Evolutionary conservation across 2,329 filamentous ascomycete genomes (phyloP), one percentile per base, ranked within the genome.

Genomic region (Leptosphaerulina australis): DNA sequence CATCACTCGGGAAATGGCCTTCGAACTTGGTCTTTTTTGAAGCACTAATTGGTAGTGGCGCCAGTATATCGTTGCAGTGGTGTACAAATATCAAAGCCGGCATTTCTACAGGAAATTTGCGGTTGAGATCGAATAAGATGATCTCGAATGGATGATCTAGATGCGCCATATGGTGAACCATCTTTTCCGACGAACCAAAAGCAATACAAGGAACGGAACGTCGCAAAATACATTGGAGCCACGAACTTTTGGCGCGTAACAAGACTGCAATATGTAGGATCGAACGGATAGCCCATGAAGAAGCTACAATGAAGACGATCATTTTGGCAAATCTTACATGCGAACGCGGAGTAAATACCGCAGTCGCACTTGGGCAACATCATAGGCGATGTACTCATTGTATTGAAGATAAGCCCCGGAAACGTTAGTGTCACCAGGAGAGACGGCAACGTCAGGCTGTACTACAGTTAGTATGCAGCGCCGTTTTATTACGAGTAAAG

Each of bases 301-400:
- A n/a, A 5, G 26, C 11, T 29, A 6, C 15, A 14, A 7, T 29
- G 26, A 14, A 4, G 12, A 29, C 12, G 12, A 15, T 14, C 15
- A 22, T 14, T 37, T 20, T 6, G 7, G 20, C 15, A 21, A 3
- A 10, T 14, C 8, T 29, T 62, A 67, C 62, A 66, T 69, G 25
- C 50, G 55, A 2, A 89, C 82, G 5, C 83, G 80, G 64, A 90
- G 81, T 3, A 91, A 76, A 62, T 91, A 90, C 4, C 87, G 81
- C 4, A 90, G 76, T 33, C 85, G 84, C 25, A 91, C 80, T 68
- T 91, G 88, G 0, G 84, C 77, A 3, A 88, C 75, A 57, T 90
- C 81, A 62, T 91, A 91, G 41, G 79, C 80, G 54, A 90, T 89
- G 69, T 85, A 90, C 74, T 91, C 88, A 65, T 91, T 90, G 74